Base-by-base conservation (phyloP, 225 moss, liverwort and hornwort genomes). In the Pseudisothecium myosuroides region DNA sequence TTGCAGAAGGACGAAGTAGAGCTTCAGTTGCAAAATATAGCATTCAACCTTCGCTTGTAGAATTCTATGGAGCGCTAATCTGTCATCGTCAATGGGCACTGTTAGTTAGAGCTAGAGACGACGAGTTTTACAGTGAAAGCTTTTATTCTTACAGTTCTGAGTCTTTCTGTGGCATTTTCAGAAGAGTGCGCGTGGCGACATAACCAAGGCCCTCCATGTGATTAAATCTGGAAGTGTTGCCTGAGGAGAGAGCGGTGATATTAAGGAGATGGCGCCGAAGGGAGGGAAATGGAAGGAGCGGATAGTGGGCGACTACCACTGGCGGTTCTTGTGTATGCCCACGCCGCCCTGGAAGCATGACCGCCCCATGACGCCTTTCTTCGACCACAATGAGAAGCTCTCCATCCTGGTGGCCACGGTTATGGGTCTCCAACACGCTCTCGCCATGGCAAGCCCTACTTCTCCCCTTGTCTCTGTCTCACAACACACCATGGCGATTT, bases 351-450 rank as follows among this genome's bases (percentile, higher is more conserved):
- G 95, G 94, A 91, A 90, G 83, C 88, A 85, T 47, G 83, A 93
- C 32, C 93, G 96, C 45, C 85, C 87, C 5, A 83, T 93, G 81
- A 94, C 98, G 34, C 98, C 96, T 54, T 98, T 98, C 88, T 98
- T 86, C 76, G 92, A 81, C 63, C 94, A 90, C 84, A 93, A 96
- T 89, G 96, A 96, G 17, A 95, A 94, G 80, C 93, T 98, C 76
- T 93, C 98, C 20, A 6, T 93, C 27, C 74, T 96, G 47, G 79
- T 98, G 60, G 92, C 98, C 9, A 7, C 85, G 13, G 88, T 96
- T 68, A 96, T 98, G 98, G 98, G 98, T 52, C 93, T 96, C 68
- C 98, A 96, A 72, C 98, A 98, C 54, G 96, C 96, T 59, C 95
- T 98, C 39, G 94, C 98, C 47, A 98, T 98, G 98, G 98, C 94